Percentiles rank a stretch among this genome's conserved stretches.
phyloP scores from a whole-genome alignment of 371 early-diverging fungal genomes.

The Mortierella sp. region DNA sequence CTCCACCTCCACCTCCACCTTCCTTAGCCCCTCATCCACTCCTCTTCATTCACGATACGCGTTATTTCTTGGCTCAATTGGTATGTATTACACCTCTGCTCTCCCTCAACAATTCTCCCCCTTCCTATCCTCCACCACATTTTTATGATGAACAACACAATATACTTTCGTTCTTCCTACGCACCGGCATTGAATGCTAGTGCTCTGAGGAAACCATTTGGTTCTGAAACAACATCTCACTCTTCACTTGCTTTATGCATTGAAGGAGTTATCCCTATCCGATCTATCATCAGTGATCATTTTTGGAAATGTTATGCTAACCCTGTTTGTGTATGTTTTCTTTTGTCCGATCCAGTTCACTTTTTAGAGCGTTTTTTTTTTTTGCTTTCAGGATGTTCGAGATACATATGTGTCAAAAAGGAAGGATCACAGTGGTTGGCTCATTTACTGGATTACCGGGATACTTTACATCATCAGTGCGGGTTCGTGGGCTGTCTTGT shows the following conservation, averaged over 20 bases:
- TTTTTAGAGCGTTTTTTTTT: background rate
- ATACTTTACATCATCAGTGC: background rate
- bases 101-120: background rate
- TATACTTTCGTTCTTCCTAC: conserved; percentile 58
- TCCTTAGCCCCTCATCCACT: background rate
- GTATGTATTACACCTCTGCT: background rate
- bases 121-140: background rate
- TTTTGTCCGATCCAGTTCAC: background rate
- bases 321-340: background rate
- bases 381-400: background rate
- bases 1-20: conserved; percentile 5
- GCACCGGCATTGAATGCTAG: conserved; percentile 46
- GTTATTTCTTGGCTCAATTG: background rate
- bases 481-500: background rate
- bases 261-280: background rate
- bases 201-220: conserved; percentile 42
- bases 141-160: conserved; percentile 49
- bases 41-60: background rate
- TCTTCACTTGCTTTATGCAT: background rate
- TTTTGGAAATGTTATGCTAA: background rate
- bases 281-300: too few relatives aligned
- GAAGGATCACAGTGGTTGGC: background rate
- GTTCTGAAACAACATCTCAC: conserved; percentile 26
- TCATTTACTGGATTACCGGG: background rate
- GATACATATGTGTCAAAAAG: background rate